phyloP scores from a whole-genome alignment of 78 protist species.

The Mastigamoeba balamuthi region DNA sequence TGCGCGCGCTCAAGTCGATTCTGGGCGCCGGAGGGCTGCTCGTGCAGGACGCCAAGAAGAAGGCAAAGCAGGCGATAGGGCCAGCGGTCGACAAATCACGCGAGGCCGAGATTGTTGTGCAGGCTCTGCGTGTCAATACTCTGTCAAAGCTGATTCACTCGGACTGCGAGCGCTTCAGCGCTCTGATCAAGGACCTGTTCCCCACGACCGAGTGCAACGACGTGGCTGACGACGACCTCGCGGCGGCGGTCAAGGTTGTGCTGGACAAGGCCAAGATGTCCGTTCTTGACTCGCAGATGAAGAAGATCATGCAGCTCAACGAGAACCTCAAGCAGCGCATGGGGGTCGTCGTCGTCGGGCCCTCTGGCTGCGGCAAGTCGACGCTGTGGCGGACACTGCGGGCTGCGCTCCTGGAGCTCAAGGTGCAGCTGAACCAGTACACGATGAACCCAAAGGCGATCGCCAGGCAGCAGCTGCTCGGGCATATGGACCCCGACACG shows the following conservation, averaged over 20 bases:
- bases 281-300: too few species aligned
- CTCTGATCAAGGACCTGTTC: too few species aligned
- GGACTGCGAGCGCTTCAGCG: slow-evolving; percentile 19
- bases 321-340: slow-evolving; percentile 75
- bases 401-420: slow-evolving; percentile 31
- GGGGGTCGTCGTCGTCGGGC: slow-evolving; percentile 96
- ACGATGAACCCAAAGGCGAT: slow-evolving; percentile 95
- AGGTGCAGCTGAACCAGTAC: slow-evolving; percentile 14
- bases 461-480: slow-evolving; percentile 86
- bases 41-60: background rate
- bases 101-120: too few species aligned
- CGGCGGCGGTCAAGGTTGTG: too few species aligned
- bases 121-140: background rate
- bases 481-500: slow-evolving; percentile 84
- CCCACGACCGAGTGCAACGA: too few species aligned
- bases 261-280: too few species aligned
- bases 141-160: slow-evolving; percentile 31
- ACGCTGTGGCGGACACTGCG: slow-evolving; percentile 74
- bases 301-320: too few species aligned
- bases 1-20: slow-evolving; percentile 93
- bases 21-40: slow-evolving; percentile 84
- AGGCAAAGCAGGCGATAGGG: background rate
- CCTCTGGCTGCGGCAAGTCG: slow-evolving; percentile 87
- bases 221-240: too few species aligned
- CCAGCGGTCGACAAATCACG: background rate